Percentiles rank a stretch among this genome's conserved stretches.
phyloP scores from a whole-genome alignment of 192 early-diverging fungal genomes.

The Coemansia reversa region DNA sequence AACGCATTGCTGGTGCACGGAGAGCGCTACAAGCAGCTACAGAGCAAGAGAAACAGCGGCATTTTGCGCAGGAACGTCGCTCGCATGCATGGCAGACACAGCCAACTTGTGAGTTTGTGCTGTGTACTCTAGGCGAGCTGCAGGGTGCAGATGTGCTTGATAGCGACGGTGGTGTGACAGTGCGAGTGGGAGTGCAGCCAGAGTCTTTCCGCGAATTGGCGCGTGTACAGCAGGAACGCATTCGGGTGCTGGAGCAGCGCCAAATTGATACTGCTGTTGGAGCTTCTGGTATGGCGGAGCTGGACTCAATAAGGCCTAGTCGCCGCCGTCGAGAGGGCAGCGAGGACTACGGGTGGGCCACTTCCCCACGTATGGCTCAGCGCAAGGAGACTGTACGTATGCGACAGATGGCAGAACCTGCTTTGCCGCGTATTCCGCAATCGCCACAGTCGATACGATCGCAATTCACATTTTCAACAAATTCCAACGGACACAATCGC shows the following conservation, averaged over 20 bases:
- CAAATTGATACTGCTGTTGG: too few relatives aligned
- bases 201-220: conserved; percentile 28
- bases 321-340: conserved; percentile 13
- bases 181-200: conserved; percentile 28
- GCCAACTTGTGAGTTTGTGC: conserved; percentile 12
- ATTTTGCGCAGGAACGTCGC: not conserved
- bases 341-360: conserved; percentile 40
- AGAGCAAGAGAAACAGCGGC: conserved; percentile 21
- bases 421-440: not conserved
- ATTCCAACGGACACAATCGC: too few relatives aligned
- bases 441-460: conserved; percentile 1
- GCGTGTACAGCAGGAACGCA: conserved; percentile 25
- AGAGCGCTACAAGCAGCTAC: conserved; percentile 14
- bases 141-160: conserved; percentile 3
- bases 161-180: conserved; percentile 17
- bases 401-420: not conserved
- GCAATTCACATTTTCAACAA: too few relatives aligned
- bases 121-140: conserved; percentile 33
- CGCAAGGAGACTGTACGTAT: not conserved
- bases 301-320: too few relatives aligned
- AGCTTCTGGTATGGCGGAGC: too few relatives aligned
- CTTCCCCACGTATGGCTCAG: conserved; percentile 26
- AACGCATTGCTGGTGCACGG: conserved; percentile 6
- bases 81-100: conserved; percentile 10
- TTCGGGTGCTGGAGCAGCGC: conserved; percentile 25